These are phyloP conservation scores for Verticillium zaregamsianum DNA, from an alignment of 2,329 filamentous ascomycete species.

Conservation along the genomic window DNA sequence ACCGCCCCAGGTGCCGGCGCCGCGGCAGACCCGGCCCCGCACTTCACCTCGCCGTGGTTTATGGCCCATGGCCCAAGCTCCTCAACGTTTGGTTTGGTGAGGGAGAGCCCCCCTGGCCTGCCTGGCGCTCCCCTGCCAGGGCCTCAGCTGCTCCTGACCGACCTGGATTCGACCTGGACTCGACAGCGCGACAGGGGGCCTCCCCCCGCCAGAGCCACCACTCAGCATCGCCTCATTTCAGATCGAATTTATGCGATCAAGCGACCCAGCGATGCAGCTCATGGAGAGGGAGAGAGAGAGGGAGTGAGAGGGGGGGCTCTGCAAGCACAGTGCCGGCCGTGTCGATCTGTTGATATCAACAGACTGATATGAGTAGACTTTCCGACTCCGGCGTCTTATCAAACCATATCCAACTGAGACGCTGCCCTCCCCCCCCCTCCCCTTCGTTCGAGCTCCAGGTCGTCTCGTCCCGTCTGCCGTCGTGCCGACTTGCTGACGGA, in stretches of 20 bases:
- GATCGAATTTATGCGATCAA: not conserved
- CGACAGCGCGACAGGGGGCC: not conserved
- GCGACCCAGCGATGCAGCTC: not conserved
- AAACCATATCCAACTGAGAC: not conserved
- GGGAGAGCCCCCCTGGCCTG: not conserved
- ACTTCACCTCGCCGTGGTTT: not conserved
- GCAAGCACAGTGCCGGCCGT: not conserved
- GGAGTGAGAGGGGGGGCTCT: too few species aligned
- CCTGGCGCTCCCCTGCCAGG: not conserved
- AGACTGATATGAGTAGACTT: not conserved
- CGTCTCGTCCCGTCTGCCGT: too few species aligned
- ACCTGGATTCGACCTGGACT: constrained; percentile 5
- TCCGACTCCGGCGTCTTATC: not conserved
- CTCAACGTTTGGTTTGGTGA: constrained; percentile 13
- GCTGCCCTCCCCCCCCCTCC: too few species aligned
- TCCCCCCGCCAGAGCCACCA: not conserved
- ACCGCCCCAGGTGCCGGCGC: constrained; percentile 4
- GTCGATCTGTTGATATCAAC: not conserved
- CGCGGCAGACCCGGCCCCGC: not conserved
- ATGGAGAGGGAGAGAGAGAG: too few species aligned
- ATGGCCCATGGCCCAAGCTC: constrained; percentile 12
- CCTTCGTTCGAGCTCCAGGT: too few species aligned
- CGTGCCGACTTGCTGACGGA: too few species aligned
- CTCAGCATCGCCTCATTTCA: not conserved
- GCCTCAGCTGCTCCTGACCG: not conserved